Percentiles rank a stretch among this genome's conserved stretches.
These are phyloP conservation scores for Cyclotella atomus DNA, from an alignment of 108 stramenopile genomes.

Conservation along the genomic window DNA sequence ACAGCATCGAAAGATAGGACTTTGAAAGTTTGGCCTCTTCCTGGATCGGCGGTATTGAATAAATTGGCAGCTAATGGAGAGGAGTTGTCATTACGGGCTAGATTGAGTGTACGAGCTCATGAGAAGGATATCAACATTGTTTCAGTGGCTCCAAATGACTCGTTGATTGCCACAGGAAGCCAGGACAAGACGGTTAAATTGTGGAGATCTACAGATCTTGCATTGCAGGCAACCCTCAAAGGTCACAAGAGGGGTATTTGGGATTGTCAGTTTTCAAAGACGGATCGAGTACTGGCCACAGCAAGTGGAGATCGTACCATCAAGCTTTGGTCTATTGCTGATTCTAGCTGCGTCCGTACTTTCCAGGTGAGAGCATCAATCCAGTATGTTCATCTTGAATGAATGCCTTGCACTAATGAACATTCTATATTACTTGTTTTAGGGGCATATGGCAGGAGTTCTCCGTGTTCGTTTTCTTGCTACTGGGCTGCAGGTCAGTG, in stretches of 20 bases:
- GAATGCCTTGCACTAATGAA: neutral
- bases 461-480: conserved; percentile 83
- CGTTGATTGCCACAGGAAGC: conserved; percentile 93
- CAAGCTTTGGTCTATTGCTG: conserved; percentile 92
- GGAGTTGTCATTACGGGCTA: conserved; percentile 47
- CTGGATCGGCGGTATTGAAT: conserved; percentile 64
- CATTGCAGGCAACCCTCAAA: conserved; percentile 80
- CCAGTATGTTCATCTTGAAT: too few species aligned
- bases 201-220: conserved; percentile 85
- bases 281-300: conserved; percentile 93
- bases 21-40: conserved; percentile 92
- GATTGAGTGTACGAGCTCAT: conserved; percentile 74
- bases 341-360: conserved; percentile 90
- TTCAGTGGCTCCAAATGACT: conserved; percentile 95
- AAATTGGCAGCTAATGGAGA: conserved; percentile 20
- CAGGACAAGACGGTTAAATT: conserved; percentile 95
- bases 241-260: conserved; percentile 97
- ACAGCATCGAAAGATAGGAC: conserved; percentile 93
- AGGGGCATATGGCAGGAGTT: conserved; percentile 94
- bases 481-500: conserved; percentile 66
- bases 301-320: conserved; percentile 93
- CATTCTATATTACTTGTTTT: too few species aligned
- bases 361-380: conserved; percentile 47
- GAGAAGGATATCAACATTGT: conserved; percentile 95
- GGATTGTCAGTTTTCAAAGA: conserved; percentile 94